phyloP scores from a whole-genome alignment of 2,329 filamentous ascomycete species.

The Diaporthe destruens region DNA sequence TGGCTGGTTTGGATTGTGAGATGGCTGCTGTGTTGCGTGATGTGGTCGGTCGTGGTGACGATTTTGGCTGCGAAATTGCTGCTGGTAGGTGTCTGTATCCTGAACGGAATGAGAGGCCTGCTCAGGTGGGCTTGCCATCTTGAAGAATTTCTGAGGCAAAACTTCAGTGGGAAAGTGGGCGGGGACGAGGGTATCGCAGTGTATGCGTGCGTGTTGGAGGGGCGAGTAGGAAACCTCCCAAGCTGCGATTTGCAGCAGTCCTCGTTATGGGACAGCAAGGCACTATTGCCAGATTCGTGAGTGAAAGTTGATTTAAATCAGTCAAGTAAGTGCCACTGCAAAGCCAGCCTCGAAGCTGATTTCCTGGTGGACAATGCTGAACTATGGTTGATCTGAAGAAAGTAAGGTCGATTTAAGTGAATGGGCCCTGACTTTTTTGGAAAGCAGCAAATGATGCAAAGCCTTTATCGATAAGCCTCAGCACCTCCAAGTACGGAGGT shows the following conservation, averaged over 20 bases:
- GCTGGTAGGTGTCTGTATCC: conserved; percentile 5
- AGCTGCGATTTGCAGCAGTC: conserved; percentile 10
- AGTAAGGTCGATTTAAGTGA: neutral
- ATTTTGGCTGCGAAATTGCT: conserved; percentile 13
- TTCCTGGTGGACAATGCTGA: neutral
- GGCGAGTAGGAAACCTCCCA: neutral
- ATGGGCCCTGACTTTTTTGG: conserved; percentile 34
- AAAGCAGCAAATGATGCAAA: conserved; percentile 9
- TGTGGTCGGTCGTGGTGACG: conserved; percentile 20
- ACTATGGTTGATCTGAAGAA: neutral
- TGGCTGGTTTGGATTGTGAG: conserved; percentile 35
- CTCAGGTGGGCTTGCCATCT: conserved; percentile 25
- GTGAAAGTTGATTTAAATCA: neutral
- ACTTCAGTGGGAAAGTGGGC: neutral
- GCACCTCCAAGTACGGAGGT: neutral
- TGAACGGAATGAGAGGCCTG: conserved; percentile 14
- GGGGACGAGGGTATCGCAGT: neutral
- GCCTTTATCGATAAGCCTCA: conserved; percentile 37
- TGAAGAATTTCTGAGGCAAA: conserved; percentile 13
- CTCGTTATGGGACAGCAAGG: conserved; percentile 15
- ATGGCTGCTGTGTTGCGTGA: neutral
- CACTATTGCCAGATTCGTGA: neutral
- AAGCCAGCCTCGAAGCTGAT: conserved; percentile 19
- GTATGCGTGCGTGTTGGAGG: neutral
- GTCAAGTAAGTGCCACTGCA: neutral